phyloP scores from a whole-genome alignment of 129 eudicot species.

The Tanacetum coccineum region DNA sequence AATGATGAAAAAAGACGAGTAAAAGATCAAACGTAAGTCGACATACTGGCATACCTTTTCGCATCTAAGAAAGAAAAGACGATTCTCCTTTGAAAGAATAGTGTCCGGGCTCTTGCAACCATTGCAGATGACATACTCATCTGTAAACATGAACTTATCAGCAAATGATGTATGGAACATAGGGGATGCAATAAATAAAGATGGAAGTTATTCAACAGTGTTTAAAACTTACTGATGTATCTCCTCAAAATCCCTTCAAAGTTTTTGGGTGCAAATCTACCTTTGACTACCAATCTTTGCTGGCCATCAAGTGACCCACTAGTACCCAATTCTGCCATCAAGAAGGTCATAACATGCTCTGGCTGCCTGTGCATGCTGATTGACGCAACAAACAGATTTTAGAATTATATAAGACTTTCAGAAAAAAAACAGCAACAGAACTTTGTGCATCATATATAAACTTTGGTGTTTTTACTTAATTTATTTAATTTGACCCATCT shows the following conservation, averaged over 20 bases:
- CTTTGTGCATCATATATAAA: neutral
- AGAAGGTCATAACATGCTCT: slow-evolving; percentile 68
- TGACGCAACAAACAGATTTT: neutral
- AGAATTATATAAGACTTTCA: neutral
- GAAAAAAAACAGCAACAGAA: neutral
- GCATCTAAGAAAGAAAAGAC: slow-evolving; percentile 29
- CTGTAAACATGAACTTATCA: neutral
- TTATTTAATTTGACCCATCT: neutral
- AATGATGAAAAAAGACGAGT: no score
- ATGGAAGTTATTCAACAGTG: no score
- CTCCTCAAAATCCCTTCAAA: slow-evolving; percentile 67
- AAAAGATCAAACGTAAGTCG: no score
- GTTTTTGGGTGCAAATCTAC: slow-evolving; percentile 64
- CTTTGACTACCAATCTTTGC: slow-evolving; percentile 59
- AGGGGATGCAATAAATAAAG: no score
- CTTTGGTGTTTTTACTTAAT: neutral
- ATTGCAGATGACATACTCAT: slow-evolving; percentile 37
- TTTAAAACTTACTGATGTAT: slow-evolving; percentile 56
- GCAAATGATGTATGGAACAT: no score
- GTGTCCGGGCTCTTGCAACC: slow-evolving; percentile 36
- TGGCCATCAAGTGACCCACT: slow-evolving; percentile 82
- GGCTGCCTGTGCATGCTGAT: slow-evolving; percentile 65
- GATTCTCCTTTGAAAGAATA: slow-evolving; percentile 35
- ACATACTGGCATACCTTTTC: slow-evolving; percentile 3
- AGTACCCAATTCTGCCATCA: slow-evolving; percentile 80